A percentile compares a stretch with the other conserved stretches of the same genome.
Evolutionary conservation across 179 eudicot genomes (phyloP).

Genomic region (Pouteria campechiana): DNA sequence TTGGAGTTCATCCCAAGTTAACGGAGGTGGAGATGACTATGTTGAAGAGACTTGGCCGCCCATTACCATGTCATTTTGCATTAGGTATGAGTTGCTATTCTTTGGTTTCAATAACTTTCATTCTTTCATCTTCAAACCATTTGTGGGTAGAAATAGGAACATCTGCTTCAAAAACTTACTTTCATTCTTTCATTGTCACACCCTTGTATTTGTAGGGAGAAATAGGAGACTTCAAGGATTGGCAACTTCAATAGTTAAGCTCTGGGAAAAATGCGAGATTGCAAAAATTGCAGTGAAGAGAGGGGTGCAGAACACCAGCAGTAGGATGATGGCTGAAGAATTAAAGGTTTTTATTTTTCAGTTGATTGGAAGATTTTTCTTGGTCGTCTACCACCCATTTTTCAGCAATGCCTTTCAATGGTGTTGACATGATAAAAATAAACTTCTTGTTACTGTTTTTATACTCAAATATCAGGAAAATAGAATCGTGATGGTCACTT

Average conservation of each 20-base stretch:
- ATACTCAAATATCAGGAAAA: no score
- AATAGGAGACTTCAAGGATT: constrained; percentile 85
- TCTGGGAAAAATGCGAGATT: constrained; percentile 97
- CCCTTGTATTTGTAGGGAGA: no score
- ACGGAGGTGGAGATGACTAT: constrained; percentile 92
- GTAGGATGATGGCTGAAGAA: constrained; percentile 91
- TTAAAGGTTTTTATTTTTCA: constrained; percentile 85
- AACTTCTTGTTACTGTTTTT: no score
- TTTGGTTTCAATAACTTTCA: constrained; percentile 3
- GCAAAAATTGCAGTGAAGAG: constrained; percentile 87
- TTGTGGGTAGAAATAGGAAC: no score
- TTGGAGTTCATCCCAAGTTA: constrained; percentile 65
- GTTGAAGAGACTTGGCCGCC: constrained; percentile 79
- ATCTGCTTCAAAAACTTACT: no score
- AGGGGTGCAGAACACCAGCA: constrained; percentile 86
- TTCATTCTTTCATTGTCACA: no score
- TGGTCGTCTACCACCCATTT: background rate
- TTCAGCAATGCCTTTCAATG: no score
- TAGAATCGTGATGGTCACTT: no score
- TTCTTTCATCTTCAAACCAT: background rate
- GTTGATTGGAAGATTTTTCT: background rate
- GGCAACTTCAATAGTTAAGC: constrained; percentile 81
- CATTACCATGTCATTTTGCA: constrained; percentile 95
- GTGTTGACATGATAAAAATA: no score
- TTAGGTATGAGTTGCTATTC: constrained; percentile 39